Conservation (phyloP, 2,329 filamentous ascomycete species). For the Akanthomyces lecanii region DNA sequence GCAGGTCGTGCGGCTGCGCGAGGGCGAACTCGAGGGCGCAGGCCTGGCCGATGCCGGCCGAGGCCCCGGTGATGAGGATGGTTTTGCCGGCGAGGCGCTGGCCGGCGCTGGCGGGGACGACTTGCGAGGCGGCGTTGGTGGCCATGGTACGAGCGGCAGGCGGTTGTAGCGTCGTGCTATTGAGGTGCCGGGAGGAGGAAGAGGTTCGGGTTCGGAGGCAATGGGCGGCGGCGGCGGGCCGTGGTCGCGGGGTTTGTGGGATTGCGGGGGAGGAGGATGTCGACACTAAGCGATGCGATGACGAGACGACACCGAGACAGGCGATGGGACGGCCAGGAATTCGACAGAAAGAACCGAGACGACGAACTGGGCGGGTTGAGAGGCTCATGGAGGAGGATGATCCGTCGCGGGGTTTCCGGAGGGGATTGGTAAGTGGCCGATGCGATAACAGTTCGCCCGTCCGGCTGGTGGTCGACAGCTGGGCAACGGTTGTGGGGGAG, state of each 20-base stretch:
- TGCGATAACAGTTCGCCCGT: background rate
- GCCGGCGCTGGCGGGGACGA: slow-evolving; percentile 56
- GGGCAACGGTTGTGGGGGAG: background rate
- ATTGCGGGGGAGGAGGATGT: slow-evolving; percentile 15
- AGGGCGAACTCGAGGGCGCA: slow-evolving; percentile 90
- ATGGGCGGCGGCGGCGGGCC: background rate
- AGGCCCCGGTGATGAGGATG: slow-evolving; percentile 85
- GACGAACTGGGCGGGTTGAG: background rate
- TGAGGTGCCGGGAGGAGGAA: background rate
- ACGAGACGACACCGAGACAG: slow-evolving; percentile 18
- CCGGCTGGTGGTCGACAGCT: background rate
- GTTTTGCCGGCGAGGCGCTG: slow-evolving; percentile 93
- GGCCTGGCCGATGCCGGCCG: slow-evolving; percentile 81
- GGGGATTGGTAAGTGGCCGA: background rate
- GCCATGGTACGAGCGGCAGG: slow-evolving; percentile 16
- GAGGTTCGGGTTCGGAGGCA: background rate
- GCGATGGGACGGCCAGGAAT: slow-evolving; percentile 15
- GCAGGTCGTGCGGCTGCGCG: slow-evolving; percentile 72
- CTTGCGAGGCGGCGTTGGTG: slow-evolving; percentile 45
- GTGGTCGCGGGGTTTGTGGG: slow-evolving; percentile 1
- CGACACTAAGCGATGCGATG: slow-evolving; percentile 16
- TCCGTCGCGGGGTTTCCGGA: background rate
- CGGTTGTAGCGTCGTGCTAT: background rate
- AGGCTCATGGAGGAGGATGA: slow-evolving; percentile 16
- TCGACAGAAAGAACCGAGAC: background rate